Base-by-base conservation (phyloP, 139 green algal genomes). In the Chlamydomonas eustigma region DNA sequence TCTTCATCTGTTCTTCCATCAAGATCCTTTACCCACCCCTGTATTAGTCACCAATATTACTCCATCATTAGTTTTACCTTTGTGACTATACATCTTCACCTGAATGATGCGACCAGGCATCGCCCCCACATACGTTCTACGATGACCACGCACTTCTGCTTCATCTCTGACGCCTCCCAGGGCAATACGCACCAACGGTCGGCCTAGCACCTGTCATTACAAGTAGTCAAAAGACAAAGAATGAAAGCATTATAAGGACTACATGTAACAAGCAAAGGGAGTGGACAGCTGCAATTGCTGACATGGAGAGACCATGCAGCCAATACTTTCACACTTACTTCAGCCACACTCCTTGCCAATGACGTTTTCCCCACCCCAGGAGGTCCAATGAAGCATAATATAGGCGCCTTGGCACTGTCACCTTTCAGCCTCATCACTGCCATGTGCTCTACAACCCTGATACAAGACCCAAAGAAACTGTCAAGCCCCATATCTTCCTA, bases 71-170 rank as follows among this genome's bases (percentile, higher is more conserved):
- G n/a, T n/a, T n/a, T n/a, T n/a, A n/a, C n/a, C n/a, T n/a, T n/a
- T n/a, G n/a, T n/a, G n/a, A n/a, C n/a, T n/a, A n/a, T n/a, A n/a
- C n/a, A n/a, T n/a, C n/a, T n/a, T 32, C 5, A 70, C 58, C 74
- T 74, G 50, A 2, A 89, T 82, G 30, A 89, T 35, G 24, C 85
- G 80, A 0, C 95, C 95, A 0, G 95, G 94, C 94, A 98, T 97
- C 30, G 94, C 93, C 6, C 94, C 95, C n/a, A 99, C 91, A 78
- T 98, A 99, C 8, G 95, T 98, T 4, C 94, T 84, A 28, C 95
- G 79, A 73, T 91, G 86, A 0, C 90, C 92, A 66, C 97, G 93
- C 75, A 98, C 94, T 85, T 98, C 94, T 1, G 92, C 91, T 58
- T 96, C 92, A 39, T 98, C 94, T 1, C 82, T 83, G 44, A 98